These are phyloP conservation scores for Pelargonium myrrhifolium DNA, from an alignment of 441 rosid genomes.

Conservation along the genomic window DNA sequence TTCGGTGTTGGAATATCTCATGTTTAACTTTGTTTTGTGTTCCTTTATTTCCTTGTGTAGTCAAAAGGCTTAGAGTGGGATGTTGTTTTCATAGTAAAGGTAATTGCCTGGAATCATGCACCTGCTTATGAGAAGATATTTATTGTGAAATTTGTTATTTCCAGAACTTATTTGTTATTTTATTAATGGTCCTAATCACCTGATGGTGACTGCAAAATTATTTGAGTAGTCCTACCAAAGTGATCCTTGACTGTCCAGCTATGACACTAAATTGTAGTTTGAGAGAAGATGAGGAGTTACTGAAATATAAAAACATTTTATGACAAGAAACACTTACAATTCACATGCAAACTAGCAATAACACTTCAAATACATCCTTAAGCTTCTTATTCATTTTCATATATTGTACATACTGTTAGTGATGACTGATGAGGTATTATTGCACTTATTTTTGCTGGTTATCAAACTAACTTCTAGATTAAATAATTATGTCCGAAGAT, in stretches of 20 bases:
- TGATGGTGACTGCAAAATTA: neutral
- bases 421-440: neutral
- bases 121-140: neutral
- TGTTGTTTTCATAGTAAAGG: conserved; percentile 87
- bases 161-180: neutral
- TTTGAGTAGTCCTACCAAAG: neutral
- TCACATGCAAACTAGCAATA: neutral
- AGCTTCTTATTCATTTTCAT: neutral
- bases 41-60: conserved; percentile 38
- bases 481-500: neutral
- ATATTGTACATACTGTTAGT: neutral
- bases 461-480: neutral
- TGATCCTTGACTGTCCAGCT: conserved; percentile 1
- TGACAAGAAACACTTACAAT: neutral
- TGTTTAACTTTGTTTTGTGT: conserved; percentile 15
- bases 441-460: neutral
- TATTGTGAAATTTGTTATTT: neutral
- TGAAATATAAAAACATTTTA: neutral
- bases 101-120: conserved; percentile 21
- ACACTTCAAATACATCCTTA: neutral
- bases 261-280: neutral
- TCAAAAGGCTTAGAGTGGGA: conserved; percentile 99
- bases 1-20: conserved; percentile 14
- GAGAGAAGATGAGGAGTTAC: neutral
- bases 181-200: neutral